Percentiles rank a stretch among this genome's conserved stretches.
phyloP scores from a whole-genome alignment of 495 filamentous ascomycete genomes.

The Immersiella caudata region DNA sequence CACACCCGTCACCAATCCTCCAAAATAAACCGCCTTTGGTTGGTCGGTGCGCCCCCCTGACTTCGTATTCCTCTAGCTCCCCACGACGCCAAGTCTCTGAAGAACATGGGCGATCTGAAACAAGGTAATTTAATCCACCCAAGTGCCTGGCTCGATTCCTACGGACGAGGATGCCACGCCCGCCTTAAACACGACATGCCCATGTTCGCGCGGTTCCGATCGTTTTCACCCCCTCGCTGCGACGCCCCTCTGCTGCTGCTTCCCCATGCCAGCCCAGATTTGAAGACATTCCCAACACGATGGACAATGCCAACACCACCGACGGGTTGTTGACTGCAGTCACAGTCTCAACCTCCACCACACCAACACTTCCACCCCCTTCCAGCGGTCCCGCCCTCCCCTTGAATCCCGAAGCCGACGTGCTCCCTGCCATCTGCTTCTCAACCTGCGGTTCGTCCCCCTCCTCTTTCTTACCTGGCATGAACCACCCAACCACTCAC shows the following conservation, averaged over 20 bases:
- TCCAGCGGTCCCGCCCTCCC: not conserved
- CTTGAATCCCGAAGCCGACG: not conserved
- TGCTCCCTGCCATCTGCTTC: not conserved
- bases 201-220: not conserved
- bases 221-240: not conserved
- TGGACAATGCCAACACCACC: not conserved
- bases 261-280: not conserved
- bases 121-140: not conserved
- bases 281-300: not conserved
- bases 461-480: not conserved
- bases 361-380: not conserved
- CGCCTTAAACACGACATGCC: not conserved
- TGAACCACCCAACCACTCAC: too few species aligned
- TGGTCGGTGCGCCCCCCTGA: not conserved
- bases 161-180: not conserved
- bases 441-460: not conserved
- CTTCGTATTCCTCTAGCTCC: slow-evolving; percentile 1
- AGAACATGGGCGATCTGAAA: not conserved
- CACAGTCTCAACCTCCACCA: not conserved
- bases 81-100: slow-evolving; percentile 1
- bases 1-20: not conserved
- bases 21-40: not conserved
- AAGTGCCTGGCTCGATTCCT: not conserved
- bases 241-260: not conserved
- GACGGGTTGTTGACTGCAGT: too few species aligned